Percentiles rank a stretch among this genome's conserved stretches.
These are phyloP conservation scores for Cytospora piceae DNA, from an alignment of 2,329 filamentous ascomycete species.

Conservation along the genomic window DNA sequence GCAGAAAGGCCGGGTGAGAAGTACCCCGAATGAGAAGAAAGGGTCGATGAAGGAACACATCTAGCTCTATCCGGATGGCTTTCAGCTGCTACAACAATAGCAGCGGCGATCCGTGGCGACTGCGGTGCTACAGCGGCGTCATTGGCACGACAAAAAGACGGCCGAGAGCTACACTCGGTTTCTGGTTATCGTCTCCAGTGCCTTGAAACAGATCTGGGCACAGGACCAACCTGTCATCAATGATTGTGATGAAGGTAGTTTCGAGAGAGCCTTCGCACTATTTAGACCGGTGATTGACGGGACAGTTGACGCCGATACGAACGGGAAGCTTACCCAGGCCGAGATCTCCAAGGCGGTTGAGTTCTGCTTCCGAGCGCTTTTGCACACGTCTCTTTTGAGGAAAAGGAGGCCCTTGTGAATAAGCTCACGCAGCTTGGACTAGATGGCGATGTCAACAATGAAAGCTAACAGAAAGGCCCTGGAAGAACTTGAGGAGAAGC, in stretches of 20 bases:
- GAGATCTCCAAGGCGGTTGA: slow-evolving; percentile 41
- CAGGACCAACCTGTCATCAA: slow-evolving; percentile 45
- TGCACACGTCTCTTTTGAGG: slow-evolving; percentile 23
- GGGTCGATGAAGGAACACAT: too few species aligned
- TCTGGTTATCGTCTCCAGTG: slow-evolving; percentile 46
- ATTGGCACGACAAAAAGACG: slow-evolving; percentile 51
- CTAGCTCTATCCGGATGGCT: slow-evolving; percentile 48
- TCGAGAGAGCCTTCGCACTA: slow-evolving; percentile 47
- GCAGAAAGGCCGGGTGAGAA: too few species aligned
- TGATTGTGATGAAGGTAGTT: slow-evolving; percentile 47
- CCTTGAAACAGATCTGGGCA: slow-evolving; percentile 45
- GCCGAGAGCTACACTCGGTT: slow-evolving; percentile 52
- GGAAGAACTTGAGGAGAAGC: slow-evolving; percentile 30
- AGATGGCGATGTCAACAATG: neutral
- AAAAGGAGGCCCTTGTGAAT: slow-evolving; percentile 7
- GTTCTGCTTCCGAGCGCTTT: slow-evolving; percentile 42
- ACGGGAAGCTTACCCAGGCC: slow-evolving; percentile 36
- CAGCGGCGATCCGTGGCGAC: slow-evolving; percentile 44
- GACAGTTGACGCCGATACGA: too few species aligned
- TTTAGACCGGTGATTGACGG: slow-evolving; percentile 34
- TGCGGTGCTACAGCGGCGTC: slow-evolving; percentile 40
- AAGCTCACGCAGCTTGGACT: slow-evolving; percentile 25
- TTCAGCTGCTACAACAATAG: slow-evolving; percentile 50
- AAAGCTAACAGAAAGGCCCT: slow-evolving; percentile 6
- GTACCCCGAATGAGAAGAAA: too few species aligned